Percentiles rank a stretch among this genome's conserved stretches.
phyloP scores from a whole-genome alignment of 2,329 filamentous ascomycete genomes.

The Trichophyton verrucosum region DNA sequence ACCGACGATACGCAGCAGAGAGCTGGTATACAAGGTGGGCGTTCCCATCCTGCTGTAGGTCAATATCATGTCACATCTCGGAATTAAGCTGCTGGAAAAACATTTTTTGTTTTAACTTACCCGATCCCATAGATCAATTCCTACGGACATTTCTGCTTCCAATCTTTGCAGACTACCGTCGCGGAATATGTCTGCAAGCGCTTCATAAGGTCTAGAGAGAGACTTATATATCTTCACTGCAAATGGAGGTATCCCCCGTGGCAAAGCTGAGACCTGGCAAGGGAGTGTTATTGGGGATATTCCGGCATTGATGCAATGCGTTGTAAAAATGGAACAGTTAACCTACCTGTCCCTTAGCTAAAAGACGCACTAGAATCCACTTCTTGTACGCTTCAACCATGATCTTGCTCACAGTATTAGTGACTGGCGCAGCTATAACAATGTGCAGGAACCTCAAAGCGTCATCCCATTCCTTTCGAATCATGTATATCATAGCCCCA shows the following conservation, averaged over 20 bases:
- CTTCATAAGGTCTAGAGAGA: constrained; percentile 57
- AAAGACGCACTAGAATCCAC: constrained; percentile 65
- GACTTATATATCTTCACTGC: constrained; percentile 46
- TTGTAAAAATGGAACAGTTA: not conserved
- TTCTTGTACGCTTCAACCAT: constrained; percentile 89
- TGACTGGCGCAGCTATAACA: constrained; percentile 54
- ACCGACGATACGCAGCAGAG: constrained; percentile 57
- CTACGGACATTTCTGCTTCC: constrained; percentile 50
- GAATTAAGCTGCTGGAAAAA: not conserved
- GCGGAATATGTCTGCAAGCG: constrained; percentile 57
- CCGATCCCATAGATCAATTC: constrained; percentile 48
- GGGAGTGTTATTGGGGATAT: constrained; percentile 16
- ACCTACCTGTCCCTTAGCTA: constrained; percentile 51
- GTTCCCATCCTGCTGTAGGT: constrained; percentile 52
- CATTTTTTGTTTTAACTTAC: constrained; percentile 24
- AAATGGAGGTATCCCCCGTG: constrained; percentile 32
- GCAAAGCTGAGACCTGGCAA: constrained; percentile 36
- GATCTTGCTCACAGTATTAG: constrained; percentile 55
- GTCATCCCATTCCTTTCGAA: constrained; percentile 48
- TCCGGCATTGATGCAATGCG: not conserved
- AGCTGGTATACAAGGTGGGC: constrained; percentile 57
- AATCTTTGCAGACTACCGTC: constrained; percentile 47
- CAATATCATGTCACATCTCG: constrained; percentile 5
- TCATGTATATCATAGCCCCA: constrained; percentile 53
- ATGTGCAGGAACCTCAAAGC: constrained; percentile 52